Conservation (phyloP, 305 asterid genomes). For the Withania somnifera region DNA sequence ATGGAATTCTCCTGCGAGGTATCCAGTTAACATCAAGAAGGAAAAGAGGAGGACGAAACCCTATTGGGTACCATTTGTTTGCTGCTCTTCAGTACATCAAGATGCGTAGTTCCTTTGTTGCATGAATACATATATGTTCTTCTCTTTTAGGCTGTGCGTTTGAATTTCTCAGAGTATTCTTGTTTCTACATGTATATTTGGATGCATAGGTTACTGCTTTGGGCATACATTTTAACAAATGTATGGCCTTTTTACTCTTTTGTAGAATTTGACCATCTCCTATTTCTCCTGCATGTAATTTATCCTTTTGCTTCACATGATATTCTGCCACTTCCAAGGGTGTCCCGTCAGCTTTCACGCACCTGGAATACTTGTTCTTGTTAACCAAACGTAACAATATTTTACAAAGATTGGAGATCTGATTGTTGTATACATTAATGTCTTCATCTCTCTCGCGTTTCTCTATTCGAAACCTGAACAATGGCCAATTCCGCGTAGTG, state of each 20-base stretch:
- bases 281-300: neutral
- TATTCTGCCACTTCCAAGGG: neutral
- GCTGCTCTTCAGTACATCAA: conserved; percentile 70
- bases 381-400: too few relatives aligned
- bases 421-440: too few relatives aligned
- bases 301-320: neutral
- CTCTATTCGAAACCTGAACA: too few relatives aligned
- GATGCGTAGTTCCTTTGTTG: conserved; percentile 24
- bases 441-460: too few relatives aligned
- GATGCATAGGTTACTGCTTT: neutral
- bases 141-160: neutral
- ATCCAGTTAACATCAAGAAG: conserved; percentile 66
- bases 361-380: too few relatives aligned
- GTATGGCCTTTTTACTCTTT: neutral
- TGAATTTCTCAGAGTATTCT: neutral
- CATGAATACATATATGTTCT: neutral
- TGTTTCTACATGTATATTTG: neutral
- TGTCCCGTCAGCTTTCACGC: too few relatives aligned
- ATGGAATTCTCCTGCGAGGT: conserved; percentile 88
- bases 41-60: conserved; percentile 67
- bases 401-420: too few relatives aligned
- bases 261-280: neutral
- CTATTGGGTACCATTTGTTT: conserved; percentile 77
- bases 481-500: too few relatives aligned
- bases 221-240: neutral